phyloP scores from a whole-genome alignment of 2,329 filamentous ascomycete species.

The Lachnellula subtilissima region DNA sequence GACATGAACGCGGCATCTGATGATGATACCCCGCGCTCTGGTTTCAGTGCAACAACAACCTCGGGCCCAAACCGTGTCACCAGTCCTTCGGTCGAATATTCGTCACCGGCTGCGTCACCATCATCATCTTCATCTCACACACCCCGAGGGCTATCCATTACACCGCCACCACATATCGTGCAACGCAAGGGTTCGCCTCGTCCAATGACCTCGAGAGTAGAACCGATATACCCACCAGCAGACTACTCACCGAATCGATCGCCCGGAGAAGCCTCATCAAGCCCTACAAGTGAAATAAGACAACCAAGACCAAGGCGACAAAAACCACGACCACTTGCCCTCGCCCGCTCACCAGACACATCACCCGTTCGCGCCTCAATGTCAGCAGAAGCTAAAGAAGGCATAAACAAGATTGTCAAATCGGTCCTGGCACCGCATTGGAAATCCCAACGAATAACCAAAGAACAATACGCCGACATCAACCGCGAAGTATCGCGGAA shows the following conservation, averaged over 20 bases:
- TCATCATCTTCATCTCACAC: slow-evolving; percentile 61
- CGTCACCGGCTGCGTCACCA: slow-evolving; percentile 65
- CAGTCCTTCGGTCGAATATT: slow-evolving; percentile 38
- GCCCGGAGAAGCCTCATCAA: slow-evolving; percentile 30
- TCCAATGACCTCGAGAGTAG: slow-evolving; percentile 65
- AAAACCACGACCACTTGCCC: slow-evolving; percentile 27
- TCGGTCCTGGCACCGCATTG: slow-evolving; percentile 73
- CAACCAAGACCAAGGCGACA: slow-evolving; percentile 30
- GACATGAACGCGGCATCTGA: slow-evolving; percentile 60
- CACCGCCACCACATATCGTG: slow-evolving; percentile 61
- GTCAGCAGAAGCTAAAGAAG: slow-evolving; percentile 79
- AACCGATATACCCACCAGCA: slow-evolving; percentile 68
- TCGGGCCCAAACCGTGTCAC: slow-evolving; percentile 23
- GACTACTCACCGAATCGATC: slow-evolving; percentile 66
- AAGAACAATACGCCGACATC: slow-evolving; percentile 87
- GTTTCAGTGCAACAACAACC: slow-evolving; percentile 15
- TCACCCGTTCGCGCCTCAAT: slow-evolving; percentile 65
- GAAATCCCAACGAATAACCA: slow-evolving; percentile 70
- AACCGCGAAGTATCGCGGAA: slow-evolving; percentile 85
- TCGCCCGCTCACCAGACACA: slow-evolving; percentile 42
- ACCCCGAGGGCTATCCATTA: slow-evolving; percentile 61
- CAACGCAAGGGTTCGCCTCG: slow-evolving; percentile 61
- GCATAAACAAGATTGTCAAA: slow-evolving; percentile 84
- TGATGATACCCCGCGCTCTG: slow-evolving; percentile 42
- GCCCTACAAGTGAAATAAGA: slow-evolving; percentile 26